Base-by-base conservation (phyloP, 2,329 filamentous ascomycete genomes). In the Trichophyton verrucosum region DNA sequence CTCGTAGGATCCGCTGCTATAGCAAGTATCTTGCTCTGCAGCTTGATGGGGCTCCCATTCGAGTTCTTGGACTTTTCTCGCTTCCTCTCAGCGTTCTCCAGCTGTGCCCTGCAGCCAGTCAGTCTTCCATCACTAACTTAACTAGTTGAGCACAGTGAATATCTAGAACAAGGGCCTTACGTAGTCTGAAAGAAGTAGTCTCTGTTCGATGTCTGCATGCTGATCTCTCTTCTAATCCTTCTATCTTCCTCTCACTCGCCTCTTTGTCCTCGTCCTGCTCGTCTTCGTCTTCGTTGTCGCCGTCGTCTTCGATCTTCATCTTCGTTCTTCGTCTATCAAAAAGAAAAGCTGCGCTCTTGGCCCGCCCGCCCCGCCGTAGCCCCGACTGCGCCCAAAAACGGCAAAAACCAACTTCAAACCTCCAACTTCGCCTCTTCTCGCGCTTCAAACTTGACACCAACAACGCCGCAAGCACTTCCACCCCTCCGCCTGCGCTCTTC, bases 141-240 rank as follows among this genome's bases (percentile, higher is more conserved):
- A 13, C 33, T 58, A 30, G 27, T 30, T 30, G 27, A 30, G 27
- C 6, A 30, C 27, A 30, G 27, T 30, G 27, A 30, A 30, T 30
- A 30, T 7, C 27, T 30, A 30, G 46, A 33, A 76, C 73, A 62
- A 15, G 66, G 65, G 42, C 72, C 85, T 75, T 76, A 94, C 89
- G 91, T 88, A 33, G 91, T 95, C 74, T 96, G 89, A 71, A 97
- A 97, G 78, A 95, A 97, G 70, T 94, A 84, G 33, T 87, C 86
- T 58, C 86, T 81, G 69, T 95, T 83, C 58, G 82, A 81, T 30
- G 88, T 87, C 64, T 84, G 81, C 73, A 88, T 87, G 78, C 83
- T 86, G 17, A 17, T 63, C 27, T 30, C 30, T 9, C 20, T 17
- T 42, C 7, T 1, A 15, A 13, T 20, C 8, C 20, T 17, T 57